These are phyloP conservation scores for Capsella rubella DNA, from an alignment of 441 rosid genomes.

Conservation along the genomic window DNA sequence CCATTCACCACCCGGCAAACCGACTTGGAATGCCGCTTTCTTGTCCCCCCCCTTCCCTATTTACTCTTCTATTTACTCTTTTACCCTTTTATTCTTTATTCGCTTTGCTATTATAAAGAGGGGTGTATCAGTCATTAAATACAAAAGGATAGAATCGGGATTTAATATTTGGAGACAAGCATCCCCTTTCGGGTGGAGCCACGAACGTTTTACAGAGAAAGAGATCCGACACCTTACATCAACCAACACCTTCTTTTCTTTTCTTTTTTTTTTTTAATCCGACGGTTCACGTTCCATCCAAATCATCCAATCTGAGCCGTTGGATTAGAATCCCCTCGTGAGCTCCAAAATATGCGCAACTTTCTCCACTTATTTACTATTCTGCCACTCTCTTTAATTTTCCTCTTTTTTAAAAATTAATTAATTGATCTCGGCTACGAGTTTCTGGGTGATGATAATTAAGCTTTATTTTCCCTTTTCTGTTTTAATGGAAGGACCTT, in stretches of 20 bases:
- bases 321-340: slow-evolving; percentile 31
- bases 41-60: slow-evolving; percentile 56
- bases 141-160: slow-evolving; percentile 26
- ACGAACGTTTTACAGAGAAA: not conserved
- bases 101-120: not conserved
- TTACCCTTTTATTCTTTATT: not conserved
- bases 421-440: slow-evolving; percentile 33
- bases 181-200: slow-evolving; percentile 46
- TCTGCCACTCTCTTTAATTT: slow-evolving; percentile 29
- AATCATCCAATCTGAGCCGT: slow-evolving; percentile 5
- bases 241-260: not conserved
- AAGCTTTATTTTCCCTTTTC: slow-evolving; percentile 26
- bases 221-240: slow-evolving; percentile 36
- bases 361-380: slow-evolving; percentile 26
- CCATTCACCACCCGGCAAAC: slow-evolving; percentile 66
- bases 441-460: slow-evolving; percentile 46
- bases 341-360: slow-evolving; percentile 10
- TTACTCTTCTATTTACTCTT: slow-evolving; percentile 6
- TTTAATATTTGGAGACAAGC: slow-evolving; percentile 45
- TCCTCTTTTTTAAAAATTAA: too few relatives aligned
- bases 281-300: not conserved
- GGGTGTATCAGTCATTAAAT: not conserved
- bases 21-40: slow-evolving; percentile 65
- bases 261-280: not conserved
- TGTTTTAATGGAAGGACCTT: slow-evolving; percentile 76